Evolutionary conservation across 106 monocot species (phyloP), one percentile per base, ranked within the genome.

Genomic region (Hemerocallis citrina): DNA sequence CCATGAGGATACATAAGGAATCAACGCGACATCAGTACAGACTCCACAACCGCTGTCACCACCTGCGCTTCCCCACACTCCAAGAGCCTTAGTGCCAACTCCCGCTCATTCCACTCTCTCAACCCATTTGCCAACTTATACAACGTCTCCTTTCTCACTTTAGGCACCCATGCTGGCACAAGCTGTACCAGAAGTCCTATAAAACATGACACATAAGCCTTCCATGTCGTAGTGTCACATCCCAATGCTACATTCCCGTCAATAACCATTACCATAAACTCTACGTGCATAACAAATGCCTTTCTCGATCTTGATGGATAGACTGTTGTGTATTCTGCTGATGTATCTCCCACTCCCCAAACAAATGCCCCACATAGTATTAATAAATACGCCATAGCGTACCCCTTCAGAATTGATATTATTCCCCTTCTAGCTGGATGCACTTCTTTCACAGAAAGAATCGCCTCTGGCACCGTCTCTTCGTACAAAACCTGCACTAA

Each of bases 401-500:
- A 82, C 3, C 94, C 94, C 36, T 89, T 77, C 2, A 89, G 65
- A 19, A 81, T 66, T 22, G 25, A 13, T 14, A 15, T 3, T 25
- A 15, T 1, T n/a, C 24, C 13, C 72, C 72, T 4, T 64, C 38
- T n/a, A 39, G 77, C 67, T 13, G 54, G 39, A 3, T 34, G 4
- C 4, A 5, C 20, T 13, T 40, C 40, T 27, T 38, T 33, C 15
- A 42, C 43, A 3, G 83, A 73, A 15, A 95, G 52, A 33, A 94
- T 65, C 25, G 56, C 50, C 0, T 82, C 80, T 15, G 93, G 93
- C 63, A 89, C 59, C 10, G 89, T 89, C 50, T 94, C 93, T 70
- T 75, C 69, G 16, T 78, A 94, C 45, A 94, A 41, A 28, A 85
- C 80, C 75, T 89, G 85, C 0, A 94, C 83, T 30, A 85, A 34